Evolutionary conservation across 495 filamentous ascomycete genomes (phyloP), one percentile per base, ranked within the genome.

Genomic region (Penicillium canariense): DNA sequence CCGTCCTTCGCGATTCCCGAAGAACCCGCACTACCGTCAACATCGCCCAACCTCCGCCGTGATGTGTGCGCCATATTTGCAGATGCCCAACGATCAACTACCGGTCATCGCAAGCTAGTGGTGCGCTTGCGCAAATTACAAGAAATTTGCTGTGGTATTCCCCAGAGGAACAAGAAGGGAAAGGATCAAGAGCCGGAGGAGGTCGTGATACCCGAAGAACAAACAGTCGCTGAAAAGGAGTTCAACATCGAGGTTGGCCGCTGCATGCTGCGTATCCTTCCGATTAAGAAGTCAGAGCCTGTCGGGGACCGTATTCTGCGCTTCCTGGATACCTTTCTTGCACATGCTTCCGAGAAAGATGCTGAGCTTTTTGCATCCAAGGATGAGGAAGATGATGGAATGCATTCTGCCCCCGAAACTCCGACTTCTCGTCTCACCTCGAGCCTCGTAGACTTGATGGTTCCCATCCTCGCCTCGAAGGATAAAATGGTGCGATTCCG

Each of bases 401-500:
- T 80, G 52, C 80, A 82, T 43, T 79, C 77, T 57, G 81, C 88
- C 62, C 77, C 82, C 25, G 90, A 96, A 56, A 96, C 90, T 0
- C 90, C 94, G 4, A 90, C 82, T 50, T 86, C 84, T 20, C 85
- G 92, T 34, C 78, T 97, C 18, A 88, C 88, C 0, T 76, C 83
- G 1, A 79, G 85, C n/a, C 72, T 98, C 12, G 79, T 95, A 48
- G 75, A 80, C 22, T 76, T 81, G 12, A 62, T 93, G 32, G 73
- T 91, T 11, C 87, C 88, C 25, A 67, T 96, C 12, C 70, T 96
- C 23, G 72, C 75, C 3, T 82, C 88, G 12, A 96, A 95, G 68
- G 94, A 99, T 70, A 97, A 96, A 71, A 85, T 84, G 43, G 89
- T 97, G 25, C 84, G 95, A 39, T 97, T 93, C 73, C 83, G 94